Evolutionary conservation across 306 rosid species (phyloP).

Genomic region (Dryas alaskensis): DNA sequence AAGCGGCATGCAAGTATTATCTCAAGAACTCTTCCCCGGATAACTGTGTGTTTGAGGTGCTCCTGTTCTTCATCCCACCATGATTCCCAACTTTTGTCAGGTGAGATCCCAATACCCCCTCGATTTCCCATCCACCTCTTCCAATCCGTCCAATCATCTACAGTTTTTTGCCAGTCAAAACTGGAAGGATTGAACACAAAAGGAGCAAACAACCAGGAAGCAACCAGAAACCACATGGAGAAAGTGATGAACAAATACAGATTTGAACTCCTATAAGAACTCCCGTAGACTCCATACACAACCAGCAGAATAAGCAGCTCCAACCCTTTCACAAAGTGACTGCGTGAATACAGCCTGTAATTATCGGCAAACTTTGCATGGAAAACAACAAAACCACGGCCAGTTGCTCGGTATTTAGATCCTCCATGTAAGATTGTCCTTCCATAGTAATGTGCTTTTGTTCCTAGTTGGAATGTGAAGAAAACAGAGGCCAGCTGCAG

Average conservation of each 20-base stretch:
- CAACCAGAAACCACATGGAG: slow-evolving; percentile 90
- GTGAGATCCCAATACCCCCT: slow-evolving; percentile 83
- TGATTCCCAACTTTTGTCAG: slow-evolving; percentile 92
- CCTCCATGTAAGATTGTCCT: slow-evolving; percentile 97
- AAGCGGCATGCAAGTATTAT: slow-evolving; percentile 78
- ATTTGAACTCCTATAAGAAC: slow-evolving; percentile 57
- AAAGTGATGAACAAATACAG: slow-evolving; percentile 74
- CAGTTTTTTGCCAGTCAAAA: slow-evolving; percentile 98
- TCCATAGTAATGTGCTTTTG: slow-evolving; percentile 91
- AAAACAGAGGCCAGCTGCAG: slow-evolving; percentile 95
- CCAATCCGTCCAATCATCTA: slow-evolving; percentile 98
- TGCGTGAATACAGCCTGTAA: slow-evolving; percentile 83
- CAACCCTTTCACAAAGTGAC: slow-evolving; percentile 95
- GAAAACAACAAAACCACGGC: slow-evolving; percentile 94
- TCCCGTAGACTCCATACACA: slow-evolving; percentile 66
- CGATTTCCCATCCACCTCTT: slow-evolving; percentile 99
- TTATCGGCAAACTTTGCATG: slow-evolving; percentile 93
- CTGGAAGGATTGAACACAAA: slow-evolving; percentile 89
- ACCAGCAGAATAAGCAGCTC: slow-evolving; percentile 70
- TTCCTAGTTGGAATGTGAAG: slow-evolving; percentile 95
- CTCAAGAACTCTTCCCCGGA: slow-evolving; percentile 78
- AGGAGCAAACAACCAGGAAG: slow-evolving; percentile 98
- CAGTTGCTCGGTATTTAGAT: slow-evolving; percentile 85
- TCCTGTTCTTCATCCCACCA: slow-evolving; percentile 98
- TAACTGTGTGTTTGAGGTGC: slow-evolving; percentile 69